Evolutionary conservation across 106 monocot genomes (phyloP).

Genomic region (Allium fistulosum): DNA sequence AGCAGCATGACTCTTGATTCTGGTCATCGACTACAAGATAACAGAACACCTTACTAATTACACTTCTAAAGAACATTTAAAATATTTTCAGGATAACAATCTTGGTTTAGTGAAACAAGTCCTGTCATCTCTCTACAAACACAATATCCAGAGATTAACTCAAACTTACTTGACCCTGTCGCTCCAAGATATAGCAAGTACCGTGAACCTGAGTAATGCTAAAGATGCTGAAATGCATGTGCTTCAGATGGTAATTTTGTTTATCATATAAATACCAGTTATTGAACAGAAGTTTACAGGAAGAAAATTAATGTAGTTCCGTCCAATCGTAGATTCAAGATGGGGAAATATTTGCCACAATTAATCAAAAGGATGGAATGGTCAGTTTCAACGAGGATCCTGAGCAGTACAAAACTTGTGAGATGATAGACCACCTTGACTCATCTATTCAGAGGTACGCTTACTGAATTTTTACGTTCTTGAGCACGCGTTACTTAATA

Average conservation of each 20-base stretch:
- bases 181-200: slow-evolving; percentile 91
- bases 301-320: neutral
- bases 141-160: slow-evolving; percentile 93
- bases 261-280: neutral
- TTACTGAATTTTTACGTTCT: neutral
- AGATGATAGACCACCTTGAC: slow-evolving; percentile 80
- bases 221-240: slow-evolving; percentile 98
- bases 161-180: slow-evolving; percentile 93
- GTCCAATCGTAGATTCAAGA: slow-evolving; percentile 71
- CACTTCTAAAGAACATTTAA: neutral
- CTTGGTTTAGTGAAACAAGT: slow-evolving; percentile 94
- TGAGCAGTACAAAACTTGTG: slow-evolving; percentile 89
- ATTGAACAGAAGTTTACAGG: too few relatives aligned
- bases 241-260: slow-evolving; percentile 75
- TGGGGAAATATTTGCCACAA: slow-evolving; percentile 93
- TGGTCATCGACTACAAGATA: too few relatives aligned
- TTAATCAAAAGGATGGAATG: slow-evolving; percentile 99
- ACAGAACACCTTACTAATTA: too few relatives aligned
- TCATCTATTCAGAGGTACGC: slow-evolving; percentile 75
- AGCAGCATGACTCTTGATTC: too few relatives aligned
- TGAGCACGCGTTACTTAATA: neutral
- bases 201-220: slow-evolving; percentile 63
- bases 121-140: slow-evolving; percentile 79
- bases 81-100: slow-evolving; percentile 76
- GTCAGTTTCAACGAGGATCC: slow-evolving; percentile 99